Conservation (phyloP, 495 filamentous ascomycete genomes). For the Penicillium steckii region DNA sequence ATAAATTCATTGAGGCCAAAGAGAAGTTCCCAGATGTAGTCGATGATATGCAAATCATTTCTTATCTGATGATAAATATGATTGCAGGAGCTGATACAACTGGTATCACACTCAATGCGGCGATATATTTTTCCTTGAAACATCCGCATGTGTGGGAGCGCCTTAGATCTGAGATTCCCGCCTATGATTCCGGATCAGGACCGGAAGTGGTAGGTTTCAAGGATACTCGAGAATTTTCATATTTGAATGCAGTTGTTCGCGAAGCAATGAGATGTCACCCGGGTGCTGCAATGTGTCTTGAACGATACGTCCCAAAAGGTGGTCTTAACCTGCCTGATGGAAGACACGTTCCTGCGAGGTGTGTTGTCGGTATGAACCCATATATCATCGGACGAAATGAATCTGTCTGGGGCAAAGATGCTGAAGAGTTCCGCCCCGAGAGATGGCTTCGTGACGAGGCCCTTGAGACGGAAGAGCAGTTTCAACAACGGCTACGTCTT, state of each 20-base stretch:
- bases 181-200: conserved; percentile 22
- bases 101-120: conserved; percentile 31
- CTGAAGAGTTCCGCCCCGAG: conserved; percentile 60
- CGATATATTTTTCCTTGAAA: conserved; percentile 41
- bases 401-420: conserved; percentile 61
- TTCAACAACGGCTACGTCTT: conserved; percentile 40
- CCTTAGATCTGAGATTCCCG: conserved; percentile 30
- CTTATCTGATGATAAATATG: conserved; percentile 42
- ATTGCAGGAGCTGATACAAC: conserved; percentile 44
- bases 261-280: conserved; percentile 61
- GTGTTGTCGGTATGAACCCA: conserved; percentile 50
- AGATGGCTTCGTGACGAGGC: conserved; percentile 58
- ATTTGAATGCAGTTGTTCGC: conserved; percentile 60
- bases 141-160: conserved; percentile 28
- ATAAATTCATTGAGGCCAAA: conserved; percentile 37
- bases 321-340: conserved; percentile 52
- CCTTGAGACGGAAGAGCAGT: conserved; percentile 43
- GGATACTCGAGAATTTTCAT: conserved; percentile 47
- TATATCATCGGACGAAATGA: conserved; percentile 54
- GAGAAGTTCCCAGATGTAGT: conserved; percentile 26
- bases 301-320: conserved; percentile 49
- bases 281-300: conserved; percentile 51
- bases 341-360: conserved; percentile 44
- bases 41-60: conserved; percentile 28
- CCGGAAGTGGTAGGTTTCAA: conserved; percentile 34